These are phyloP conservation scores for Drosera spatulata DNA, from an alignment of 179 eudicot species.

Conservation along the genomic window DNA sequence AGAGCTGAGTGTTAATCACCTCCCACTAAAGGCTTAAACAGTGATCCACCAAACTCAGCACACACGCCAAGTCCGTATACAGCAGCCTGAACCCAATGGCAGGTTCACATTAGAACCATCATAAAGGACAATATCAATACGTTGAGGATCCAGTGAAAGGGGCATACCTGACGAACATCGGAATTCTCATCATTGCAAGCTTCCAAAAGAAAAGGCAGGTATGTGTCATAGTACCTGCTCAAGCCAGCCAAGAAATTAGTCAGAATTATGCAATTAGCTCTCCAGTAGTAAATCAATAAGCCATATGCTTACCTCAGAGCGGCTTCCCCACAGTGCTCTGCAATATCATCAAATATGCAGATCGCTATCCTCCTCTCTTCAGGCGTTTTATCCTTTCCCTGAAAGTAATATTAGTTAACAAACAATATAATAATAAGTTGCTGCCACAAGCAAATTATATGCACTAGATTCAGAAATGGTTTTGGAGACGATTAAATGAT, in stretches of 20 bases:
- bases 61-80: slow-evolving; percentile 97
- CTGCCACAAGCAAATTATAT: not conserved
- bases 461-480: no score
- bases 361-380: slow-evolving; percentile 97
- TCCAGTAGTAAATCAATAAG: slow-evolving; percentile 1
- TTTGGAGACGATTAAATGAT: no score
- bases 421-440: not conserved
- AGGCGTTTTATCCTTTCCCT: slow-evolving; percentile 95
- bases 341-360: slow-evolving; percentile 97
- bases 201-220: slow-evolving; percentile 87
- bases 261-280: not conserved
- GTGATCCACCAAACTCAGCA: slow-evolving; percentile 88
- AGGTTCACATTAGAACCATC: slow-evolving; percentile 3
- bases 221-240: slow-evolving; percentile 81
- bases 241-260: slow-evolving; percentile 5
- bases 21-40: slow-evolving; percentile 77
- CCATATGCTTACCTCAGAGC: slow-evolving; percentile 58
- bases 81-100: slow-evolving; percentile 56
- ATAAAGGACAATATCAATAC: not conserved
- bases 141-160: not conserved
- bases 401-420: not conserved
- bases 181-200: slow-evolving; percentile 89
- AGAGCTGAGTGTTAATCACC: slow-evolving; percentile 26
- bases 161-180: slow-evolving; percentile 84
- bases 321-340: slow-evolving; percentile 91